A percentile compares a stretch with the other conserved stretches of the same genome.
These are phyloP conservation scores for Durusdinium trenchii DNA, from an alignment of 73 alveolate genomes.

Conservation along the genomic window DNA sequence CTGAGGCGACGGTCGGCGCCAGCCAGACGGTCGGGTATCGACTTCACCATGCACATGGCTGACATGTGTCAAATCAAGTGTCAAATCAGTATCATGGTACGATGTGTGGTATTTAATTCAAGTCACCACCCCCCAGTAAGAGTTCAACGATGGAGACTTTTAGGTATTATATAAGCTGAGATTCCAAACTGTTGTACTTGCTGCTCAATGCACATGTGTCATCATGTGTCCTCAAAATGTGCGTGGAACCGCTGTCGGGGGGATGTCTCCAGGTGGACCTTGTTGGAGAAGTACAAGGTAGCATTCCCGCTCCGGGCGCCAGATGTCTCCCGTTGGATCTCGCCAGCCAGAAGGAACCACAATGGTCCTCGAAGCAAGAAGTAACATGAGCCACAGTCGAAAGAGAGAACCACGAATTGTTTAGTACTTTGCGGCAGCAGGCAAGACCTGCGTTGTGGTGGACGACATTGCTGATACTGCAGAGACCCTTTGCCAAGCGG, in stretches of 20 bases:
- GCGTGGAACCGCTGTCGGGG: not conserved
- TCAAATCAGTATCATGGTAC: not conserved
- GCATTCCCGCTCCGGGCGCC: no score
- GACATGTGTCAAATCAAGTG: not conserved
- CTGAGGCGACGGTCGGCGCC: constrained; percentile 81
- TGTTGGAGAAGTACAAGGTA: constrained; percentile 95
- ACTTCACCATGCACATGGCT: no score
- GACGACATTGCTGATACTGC: constrained; percentile 94
- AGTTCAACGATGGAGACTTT: no score
- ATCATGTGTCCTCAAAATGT: not conserved
- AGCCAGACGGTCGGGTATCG: no score
- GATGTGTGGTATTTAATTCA: not conserved
- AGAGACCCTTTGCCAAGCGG: constrained; percentile 92
- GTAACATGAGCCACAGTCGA: not conserved
- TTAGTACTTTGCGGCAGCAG: not conserved
- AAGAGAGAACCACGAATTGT: not conserved
- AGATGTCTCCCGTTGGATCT: not conserved
- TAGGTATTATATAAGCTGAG: no score
- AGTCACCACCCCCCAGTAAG: not conserved
- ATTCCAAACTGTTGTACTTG: not conserved
- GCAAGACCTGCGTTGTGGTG: constrained; percentile 85
- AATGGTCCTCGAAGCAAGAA: not conserved
- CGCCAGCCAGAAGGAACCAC: not conserved
- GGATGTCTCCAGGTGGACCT: constrained; percentile 34
- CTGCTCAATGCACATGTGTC: not conserved